Conservation (phyloP, 495 filamentous ascomycete genomes). For the Hypoxylon fuscum region DNA sequence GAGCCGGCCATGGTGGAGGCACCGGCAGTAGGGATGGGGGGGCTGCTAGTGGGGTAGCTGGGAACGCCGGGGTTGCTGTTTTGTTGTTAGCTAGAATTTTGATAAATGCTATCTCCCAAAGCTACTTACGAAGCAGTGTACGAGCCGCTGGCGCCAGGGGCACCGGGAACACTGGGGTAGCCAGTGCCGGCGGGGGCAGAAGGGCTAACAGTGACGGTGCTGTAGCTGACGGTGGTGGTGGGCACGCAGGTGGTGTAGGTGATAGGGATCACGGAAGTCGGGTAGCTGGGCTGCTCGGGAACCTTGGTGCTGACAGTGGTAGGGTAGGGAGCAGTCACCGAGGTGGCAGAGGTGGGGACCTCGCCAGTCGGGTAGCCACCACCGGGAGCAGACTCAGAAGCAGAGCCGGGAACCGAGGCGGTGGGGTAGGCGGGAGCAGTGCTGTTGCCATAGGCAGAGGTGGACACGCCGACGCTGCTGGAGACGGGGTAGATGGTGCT, state of each 20-base stretch:
- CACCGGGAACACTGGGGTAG: slow-evolving; percentile 14
- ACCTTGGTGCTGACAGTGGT: slow-evolving; percentile 24
- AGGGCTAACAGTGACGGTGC: slow-evolving; percentile 55
- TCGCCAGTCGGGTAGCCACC: slow-evolving; percentile 48
- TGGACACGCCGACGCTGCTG: slow-evolving; percentile 44
- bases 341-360: slow-evolving; percentile 15
- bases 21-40: slow-evolving; percentile 54
- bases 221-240: slow-evolving; percentile 59
- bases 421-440: slow-evolving; percentile 28
- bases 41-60: slow-evolving; percentile 44
- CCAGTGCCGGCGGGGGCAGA: slow-evolving; percentile 50
- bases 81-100: slow-evolving; percentile 1
- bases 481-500: slow-evolving; percentile 52
- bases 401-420: too few relatives aligned
- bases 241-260: slow-evolving; percentile 47
- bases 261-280: slow-evolving; percentile 59
- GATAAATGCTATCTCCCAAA: neutral
- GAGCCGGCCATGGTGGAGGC: slow-evolving; percentile 56
- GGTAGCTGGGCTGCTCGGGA: slow-evolving; percentile 30
- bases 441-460: slow-evolving; percentile 48
- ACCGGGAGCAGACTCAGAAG: too few relatives aligned
- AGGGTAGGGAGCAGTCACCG: slow-evolving; percentile 34
- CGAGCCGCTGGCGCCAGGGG: slow-evolving; percentile 41
- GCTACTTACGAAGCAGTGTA: slow-evolving; percentile 42
- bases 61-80: slow-evolving; percentile 34